These are phyloP conservation scores for Medicago arabica DNA, from an alignment of 306 rosid species.

Conservation along the genomic window DNA sequence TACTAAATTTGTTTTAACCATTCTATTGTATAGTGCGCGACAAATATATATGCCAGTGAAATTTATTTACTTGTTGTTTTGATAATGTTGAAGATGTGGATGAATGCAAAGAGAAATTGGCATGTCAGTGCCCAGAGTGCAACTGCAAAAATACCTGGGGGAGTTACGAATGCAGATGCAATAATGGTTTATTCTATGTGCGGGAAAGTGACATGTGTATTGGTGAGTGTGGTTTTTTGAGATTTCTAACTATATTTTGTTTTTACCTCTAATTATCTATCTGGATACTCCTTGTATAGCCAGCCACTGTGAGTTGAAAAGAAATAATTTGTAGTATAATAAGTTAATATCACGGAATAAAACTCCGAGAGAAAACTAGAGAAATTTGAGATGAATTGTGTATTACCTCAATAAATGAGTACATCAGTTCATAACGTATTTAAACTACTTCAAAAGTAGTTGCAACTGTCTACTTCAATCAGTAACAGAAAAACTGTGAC, in stretches of 20 bases:
- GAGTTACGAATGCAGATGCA: constrained; percentile 83
- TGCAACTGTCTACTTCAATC: no score
- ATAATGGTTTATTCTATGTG: constrained; percentile 62
- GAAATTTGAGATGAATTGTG: no score
- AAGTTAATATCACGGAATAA: no score
- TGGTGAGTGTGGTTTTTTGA: constrained; percentile 49
- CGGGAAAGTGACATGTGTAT: constrained; percentile 83
- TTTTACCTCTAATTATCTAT: not conserved
- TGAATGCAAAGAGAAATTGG: constrained; percentile 79
- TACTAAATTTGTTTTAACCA: constrained; percentile 39
- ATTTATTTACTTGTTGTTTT: constrained; percentile 8
- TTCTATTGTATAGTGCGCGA: not conserved
- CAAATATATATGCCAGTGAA: not conserved
- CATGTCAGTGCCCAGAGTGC: constrained; percentile 90
- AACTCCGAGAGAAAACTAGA: no score
- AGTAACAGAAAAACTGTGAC: no score
- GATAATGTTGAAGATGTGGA: constrained; percentile 66
- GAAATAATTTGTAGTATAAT: not conserved
- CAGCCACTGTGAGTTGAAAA: not conserved
- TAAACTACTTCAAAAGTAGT: no score
- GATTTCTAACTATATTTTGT: not conserved
- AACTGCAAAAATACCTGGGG: constrained; percentile 93
- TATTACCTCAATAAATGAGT: no score
- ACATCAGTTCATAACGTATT: no score
- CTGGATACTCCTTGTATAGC: not conserved